Base-by-base conservation (phyloP, 805 yeast species). In the Yamadazyma sp. region DNA sequence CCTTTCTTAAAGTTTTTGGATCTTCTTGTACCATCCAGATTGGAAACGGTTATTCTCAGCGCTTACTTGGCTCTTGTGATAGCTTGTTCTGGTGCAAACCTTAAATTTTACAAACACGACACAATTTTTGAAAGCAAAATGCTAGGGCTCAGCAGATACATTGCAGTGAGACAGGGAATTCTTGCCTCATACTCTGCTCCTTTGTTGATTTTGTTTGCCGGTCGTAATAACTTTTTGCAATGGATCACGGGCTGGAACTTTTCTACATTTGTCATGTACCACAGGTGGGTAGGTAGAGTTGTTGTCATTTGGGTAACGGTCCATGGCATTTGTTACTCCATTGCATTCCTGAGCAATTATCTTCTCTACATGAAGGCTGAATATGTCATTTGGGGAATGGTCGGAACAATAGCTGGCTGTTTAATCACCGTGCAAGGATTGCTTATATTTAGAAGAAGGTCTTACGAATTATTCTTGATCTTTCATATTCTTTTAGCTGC, bases 141-240 rank as follows among this genome's bases (percentile, higher is more conserved):
- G 3, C 17, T n/a, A 4, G 64, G 65, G 0, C 39, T 57, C 16
- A 33, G 49, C 26, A 48, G 65, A 25, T 70, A 66, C 37, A 43
- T 57, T 33, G 78, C 73, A 24, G 77, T 77, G 47, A 63, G 86
- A 49, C 49, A 79, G 1, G 84, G 79, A 2, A 67, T 79, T 18
- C 51, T 77, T 30, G 59, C 52, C 6, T 55, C 68, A 3, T 64
- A 70, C n/a, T 45, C 50, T 56, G 71, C 59, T 57, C 86, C 87
- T 3, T 54, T 78, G 30, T 45, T 79, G 30, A 61, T 77, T 21
- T 55, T 79, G 34, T 78, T 80, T 52, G 80, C 84, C 2, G 78
- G 84, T 28, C 61, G 86, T 48, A 81, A 81, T 56, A 81, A 80
- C 50, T 54, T 82, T 33, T 54, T 81, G 40, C 78, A 73, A 42